Base-by-base conservation (phyloP, 2,329 filamentous ascomycete genomes). In the Ophiosphaerella korrae region DNA sequence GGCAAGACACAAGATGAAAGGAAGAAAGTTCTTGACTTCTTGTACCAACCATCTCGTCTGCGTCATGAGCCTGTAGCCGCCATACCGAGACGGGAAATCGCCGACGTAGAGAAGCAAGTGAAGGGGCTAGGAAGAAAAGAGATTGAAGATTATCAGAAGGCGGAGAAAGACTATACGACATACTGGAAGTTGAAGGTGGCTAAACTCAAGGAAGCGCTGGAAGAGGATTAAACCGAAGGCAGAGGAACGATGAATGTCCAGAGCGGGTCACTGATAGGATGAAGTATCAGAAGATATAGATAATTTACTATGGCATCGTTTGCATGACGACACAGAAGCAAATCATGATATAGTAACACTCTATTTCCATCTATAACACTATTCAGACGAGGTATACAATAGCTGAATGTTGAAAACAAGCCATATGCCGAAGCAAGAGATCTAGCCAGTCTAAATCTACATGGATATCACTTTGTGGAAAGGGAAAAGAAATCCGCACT, bases 171-270 rank as follows among this genome's bases (percentile, higher is more conserved):
- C 13, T 47, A 67, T 38, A 43, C 55, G 46, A 47, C 48, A 34
- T 70, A 60, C 50, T 69, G 60, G 64, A 45, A 58, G 32, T 62
- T 48, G 55, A 72, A 72, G 58, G 26, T 29, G 7, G 26, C 26
- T 29, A 29, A 29, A 11, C 26, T 29, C 26, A 29, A 29, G 26
- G 26, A 29, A 11, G 26, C 26, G 26, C 11, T 29, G 11, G 26
- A 29, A 3, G 26, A 29, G 26, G 26, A 29, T 29, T 29, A 29
- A 29, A 29, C 7, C 6, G 26, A 7, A 11, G 26, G 8, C 11
- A 29, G 5, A 1, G 26, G 11, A 8, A 29, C 3, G 26, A 29
- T 29, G 26, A 29, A 29, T 29, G 11, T 29, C 3, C 2, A 8
- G 11, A 8, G 26, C 11, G 26, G 6, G 11, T 29, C 26, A 11